Evolutionary conservation across 2,329 filamentous ascomycete genomes (phyloP), one percentile per base, ranked within the genome.

Genomic region (Fusarium chuoi): DNA sequence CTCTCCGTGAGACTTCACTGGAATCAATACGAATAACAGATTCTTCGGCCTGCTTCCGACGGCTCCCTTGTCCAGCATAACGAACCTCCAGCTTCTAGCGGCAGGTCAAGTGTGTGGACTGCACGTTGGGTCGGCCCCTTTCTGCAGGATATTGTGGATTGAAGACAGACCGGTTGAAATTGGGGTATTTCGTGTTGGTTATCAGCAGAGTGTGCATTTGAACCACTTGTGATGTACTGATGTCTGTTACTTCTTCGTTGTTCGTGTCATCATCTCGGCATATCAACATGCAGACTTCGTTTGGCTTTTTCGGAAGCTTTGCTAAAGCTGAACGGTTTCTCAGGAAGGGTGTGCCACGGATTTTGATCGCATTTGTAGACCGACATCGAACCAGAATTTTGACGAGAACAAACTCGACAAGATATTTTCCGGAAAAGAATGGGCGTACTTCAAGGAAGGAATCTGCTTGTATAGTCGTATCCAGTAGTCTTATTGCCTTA

Each of bases 141-240:
- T 73, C 62, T 22, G 56, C 46, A 18, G 64, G 38, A 12, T 64
- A 55, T 3, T 22, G 33, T 26, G 65, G 72, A 18, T 75, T 75
- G 1, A 54, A 57, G 41, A 77, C 60, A 13, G 80, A 81, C 2
- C 81, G 77, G 54, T 83, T 75, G 55, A 76, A 81, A 1, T 78
- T 63, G 0, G 87, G 87, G 48, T 85, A 90, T 0, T 79, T 74
- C 0, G 84, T 78, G 65, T 93, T 94, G 0, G 91, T 93, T 5
- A 87, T 80, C 1, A 84, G 77, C 0, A 93, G 79, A 0, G 77
- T 78, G 1, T 89, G 81, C 12, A 84, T 79, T 3, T 79, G 70
- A 5, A 83, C 74, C 0, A 91, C 81, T 0, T 82, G 67, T 0
- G 72, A 56, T 0, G 86, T 62, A 0, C 79, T 48, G 1, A 91